Evolutionary conservation across 345 rosid genomes (phyloP).

Genomic region (Salix viminalis): DNA sequence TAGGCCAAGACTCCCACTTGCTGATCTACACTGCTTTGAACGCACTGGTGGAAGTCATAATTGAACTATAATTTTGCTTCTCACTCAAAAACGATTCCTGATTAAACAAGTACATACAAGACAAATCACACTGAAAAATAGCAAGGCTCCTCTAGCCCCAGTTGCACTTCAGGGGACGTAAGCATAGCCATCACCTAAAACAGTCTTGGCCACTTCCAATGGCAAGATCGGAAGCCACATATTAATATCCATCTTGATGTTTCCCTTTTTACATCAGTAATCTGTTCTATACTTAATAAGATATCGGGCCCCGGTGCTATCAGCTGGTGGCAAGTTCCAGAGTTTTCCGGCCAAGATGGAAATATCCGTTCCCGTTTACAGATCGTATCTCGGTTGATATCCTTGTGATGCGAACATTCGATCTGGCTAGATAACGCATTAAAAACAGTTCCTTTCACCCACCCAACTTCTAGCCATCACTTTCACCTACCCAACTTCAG

Average conservation of each 20-base stretch:
- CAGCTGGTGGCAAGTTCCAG: neutral
- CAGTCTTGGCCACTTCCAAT: neutral
- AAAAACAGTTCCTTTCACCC: neutral
- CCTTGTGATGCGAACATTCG: too few relatives aligned
- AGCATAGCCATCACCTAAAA: neutral
- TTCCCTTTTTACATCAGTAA: neutral
- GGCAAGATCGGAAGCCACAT: neutral
- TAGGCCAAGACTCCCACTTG: too few relatives aligned
- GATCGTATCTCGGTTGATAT: neutral
- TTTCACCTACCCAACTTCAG: neutral
- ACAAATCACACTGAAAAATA: neutral
- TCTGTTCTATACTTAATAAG: neutral
- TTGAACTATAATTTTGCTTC: neutral
- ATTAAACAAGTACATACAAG: neutral
- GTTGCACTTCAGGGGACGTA: neutral
- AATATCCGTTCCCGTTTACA: neutral
- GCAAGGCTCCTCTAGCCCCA: neutral
- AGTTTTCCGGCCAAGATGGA: neutral
- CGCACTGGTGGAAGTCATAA: neutral
- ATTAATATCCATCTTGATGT: neutral
- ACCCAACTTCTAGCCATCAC: neutral
- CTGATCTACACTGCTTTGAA: neutral
- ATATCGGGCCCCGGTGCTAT: neutral
- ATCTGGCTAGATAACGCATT: neutral
- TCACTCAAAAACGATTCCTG: neutral